Evolutionary conservation across 2,329 filamentous ascomycete species (phyloP), one percentile per base, ranked within the genome.

Genomic region (Chaetomiaceae sp.): DNA sequence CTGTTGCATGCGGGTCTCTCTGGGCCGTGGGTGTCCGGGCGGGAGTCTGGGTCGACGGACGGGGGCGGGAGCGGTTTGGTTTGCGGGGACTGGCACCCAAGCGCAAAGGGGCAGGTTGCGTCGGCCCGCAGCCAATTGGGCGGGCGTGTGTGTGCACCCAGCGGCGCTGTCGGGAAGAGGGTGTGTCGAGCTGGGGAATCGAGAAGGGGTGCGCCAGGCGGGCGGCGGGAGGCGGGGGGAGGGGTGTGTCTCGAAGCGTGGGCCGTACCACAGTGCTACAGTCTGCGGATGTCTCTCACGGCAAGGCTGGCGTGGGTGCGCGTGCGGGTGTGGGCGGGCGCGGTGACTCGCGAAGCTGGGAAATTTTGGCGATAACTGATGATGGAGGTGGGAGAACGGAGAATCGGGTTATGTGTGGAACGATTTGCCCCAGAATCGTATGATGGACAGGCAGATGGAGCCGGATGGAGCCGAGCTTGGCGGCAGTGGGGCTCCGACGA

Each of bases 351-450:
- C 25, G 25, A 27, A 27, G 6, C 25, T 27, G 25, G 25, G 10
- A 27, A 7, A 12, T 40, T 48, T 48, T 50, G 47, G 47, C 20
- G 51, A 37, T 23, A 19, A 31, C 33, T 44, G 55, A 55, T 20
- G 49, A 51, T 51, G 52, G 30, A 50, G 34, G 30, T 45, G 44
- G 33, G 39, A 44, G 49, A n/a, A 35, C 21, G 39, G 46, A 49
- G 23, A 48, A 57, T 60, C 43, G 48, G 55, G 49, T 53, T 50
- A 54, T 43, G 50, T 13, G 58, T 60, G 56, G 58, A 19, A 56
- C 57, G 55, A 60, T 55, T 57, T 51, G 44, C 30, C 34, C 49
- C 46, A 51, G 52, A 59, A 60, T 60, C 58, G 58, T 59, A 60
- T 55, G 56, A 59, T 58, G 45, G 34, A 41, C 23, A 33, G 17